These are phyloP conservation scores for Camelina sativa DNA, from an alignment of 345 rosid genomes.

Conservation along the genomic window DNA sequence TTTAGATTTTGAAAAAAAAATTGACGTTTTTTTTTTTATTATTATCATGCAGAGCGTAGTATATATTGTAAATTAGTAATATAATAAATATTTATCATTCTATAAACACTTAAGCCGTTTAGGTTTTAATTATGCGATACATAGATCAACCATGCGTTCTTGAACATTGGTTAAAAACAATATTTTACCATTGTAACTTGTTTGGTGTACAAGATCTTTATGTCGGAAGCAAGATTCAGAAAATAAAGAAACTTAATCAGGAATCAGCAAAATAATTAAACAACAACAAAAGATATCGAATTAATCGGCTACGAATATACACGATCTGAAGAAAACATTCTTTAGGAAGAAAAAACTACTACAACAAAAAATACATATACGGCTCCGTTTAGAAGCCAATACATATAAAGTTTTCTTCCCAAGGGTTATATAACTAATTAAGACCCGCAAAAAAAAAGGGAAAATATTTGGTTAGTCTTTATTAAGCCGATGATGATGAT, in stretches of 20 bases:
- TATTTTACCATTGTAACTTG: too few relatives aligned
- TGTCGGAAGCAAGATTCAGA: background rate
- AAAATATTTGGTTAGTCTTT: constrained; percentile 34
- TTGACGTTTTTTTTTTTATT: background rate
- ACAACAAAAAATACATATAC: constrained; percentile 24
- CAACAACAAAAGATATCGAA: background rate
- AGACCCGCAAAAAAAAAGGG: constrained; percentile 11
- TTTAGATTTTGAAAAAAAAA: background rate
- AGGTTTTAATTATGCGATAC: too few relatives aligned
- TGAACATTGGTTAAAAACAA: background rate
- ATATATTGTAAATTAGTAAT: background rate
- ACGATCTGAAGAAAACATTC: constrained; percentile 20
- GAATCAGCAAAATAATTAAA: background rate
- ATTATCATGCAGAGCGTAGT: background rate
- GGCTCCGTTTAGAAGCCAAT: constrained; percentile 34
- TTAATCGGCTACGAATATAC: constrained; percentile 30
- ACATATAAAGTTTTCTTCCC: constrained; percentile 32
- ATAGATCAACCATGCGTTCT: background rate
- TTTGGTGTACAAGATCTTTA: background rate
- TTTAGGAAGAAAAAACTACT: constrained; percentile 23
- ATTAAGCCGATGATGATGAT: background rate
- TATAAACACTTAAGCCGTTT: too few relatives aligned
- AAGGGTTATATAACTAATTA: constrained; percentile 30
- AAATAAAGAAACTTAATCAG: constrained; percentile 14
- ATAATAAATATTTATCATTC: too few relatives aligned